phyloP scores from a whole-genome alignment of 768 basidiomycete genomes.

The Suillus subluteus region DNA sequence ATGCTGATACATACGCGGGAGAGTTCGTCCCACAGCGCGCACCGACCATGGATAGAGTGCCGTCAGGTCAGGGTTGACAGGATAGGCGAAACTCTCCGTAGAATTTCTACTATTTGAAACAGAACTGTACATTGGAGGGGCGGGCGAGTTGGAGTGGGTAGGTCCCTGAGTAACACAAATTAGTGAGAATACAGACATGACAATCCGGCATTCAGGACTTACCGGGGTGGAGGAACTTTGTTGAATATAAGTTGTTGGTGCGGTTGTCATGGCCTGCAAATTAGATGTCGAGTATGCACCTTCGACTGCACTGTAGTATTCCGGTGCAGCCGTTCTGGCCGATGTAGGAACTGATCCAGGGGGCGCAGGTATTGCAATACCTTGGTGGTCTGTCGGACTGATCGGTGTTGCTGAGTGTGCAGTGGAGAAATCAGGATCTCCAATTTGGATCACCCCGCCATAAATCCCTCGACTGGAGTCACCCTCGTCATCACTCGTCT shows the following conservation, averaged over 20 bases:
- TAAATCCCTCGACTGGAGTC: background rate
- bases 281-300: background rate
- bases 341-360: conserved; percentile 3
- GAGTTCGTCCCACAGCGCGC: conserved; percentile 38
- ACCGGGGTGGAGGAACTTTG: background rate
- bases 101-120: conserved; percentile 20
- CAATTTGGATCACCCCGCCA: conserved; percentile 25
- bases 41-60: conserved; percentile 42
- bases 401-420: conserved; percentile 18
- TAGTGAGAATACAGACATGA: background rate
- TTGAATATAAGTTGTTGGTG: background rate
- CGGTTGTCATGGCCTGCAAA: background rate
- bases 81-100: conserved; percentile 25
- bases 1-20: conserved; percentile 21
- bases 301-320: conserved; percentile 8
- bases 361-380: too few relatives aligned
- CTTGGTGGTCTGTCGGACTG: background rate
- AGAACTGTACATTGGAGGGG: conserved; percentile 12
- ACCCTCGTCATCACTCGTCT: conserved; percentile 11
- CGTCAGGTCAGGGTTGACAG: conserved; percentile 28
- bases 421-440: conserved; percentile 18
- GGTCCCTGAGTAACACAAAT: conserved; percentile 4
- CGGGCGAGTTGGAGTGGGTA: conserved; percentile 3
- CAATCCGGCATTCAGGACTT: background rate
- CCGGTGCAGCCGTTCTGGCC: conserved; percentile 8